These are phyloP conservation scores for Penicillium argentinense DNA, from an alignment of 495 filamentous ascomycete genomes.

Conservation along the genomic window DNA sequence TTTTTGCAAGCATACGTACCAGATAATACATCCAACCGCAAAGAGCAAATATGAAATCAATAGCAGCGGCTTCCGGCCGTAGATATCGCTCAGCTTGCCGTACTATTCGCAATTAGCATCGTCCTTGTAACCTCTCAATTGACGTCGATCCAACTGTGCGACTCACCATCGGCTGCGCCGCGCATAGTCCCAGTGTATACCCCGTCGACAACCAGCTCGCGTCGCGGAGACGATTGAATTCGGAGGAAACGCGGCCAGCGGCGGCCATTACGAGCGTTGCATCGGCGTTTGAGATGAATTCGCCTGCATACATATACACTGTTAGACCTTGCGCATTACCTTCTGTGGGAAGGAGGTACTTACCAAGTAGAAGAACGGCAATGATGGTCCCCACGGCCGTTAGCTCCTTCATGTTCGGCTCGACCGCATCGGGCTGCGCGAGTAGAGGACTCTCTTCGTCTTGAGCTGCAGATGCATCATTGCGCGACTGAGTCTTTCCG, in stretches of 20 bases:
- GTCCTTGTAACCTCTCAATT: background rate
- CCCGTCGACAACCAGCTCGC: constrained; percentile 69
- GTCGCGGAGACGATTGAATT: constrained; percentile 59
- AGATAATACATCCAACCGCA: constrained; percentile 39
- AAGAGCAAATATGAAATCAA: constrained; percentile 45
- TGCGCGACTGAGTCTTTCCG: background rate
- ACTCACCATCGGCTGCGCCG: constrained; percentile 55
- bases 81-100: constrained; percentile 50
- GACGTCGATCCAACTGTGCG: no score
- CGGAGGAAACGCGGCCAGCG: constrained; percentile 61
- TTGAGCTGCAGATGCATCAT: background rate
- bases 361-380: constrained; percentile 38
- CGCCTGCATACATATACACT: constrained; percentile 42
- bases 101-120: constrained; percentile 24
- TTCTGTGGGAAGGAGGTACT: no score
- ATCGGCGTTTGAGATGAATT: constrained; percentile 65
- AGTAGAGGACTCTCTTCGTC: constrained; percentile 32
- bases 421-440: background rate
- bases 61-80: constrained; percentile 43
- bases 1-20: constrained; percentile 17
- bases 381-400: constrained; percentile 34
- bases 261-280: constrained; percentile 62
- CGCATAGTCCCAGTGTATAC: constrained; percentile 59
- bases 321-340: no score
- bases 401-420: constrained; percentile 8